Evolutionary conservation across 345 rosid species (phyloP).

Genomic region (Syzygium aromaticum): DNA sequence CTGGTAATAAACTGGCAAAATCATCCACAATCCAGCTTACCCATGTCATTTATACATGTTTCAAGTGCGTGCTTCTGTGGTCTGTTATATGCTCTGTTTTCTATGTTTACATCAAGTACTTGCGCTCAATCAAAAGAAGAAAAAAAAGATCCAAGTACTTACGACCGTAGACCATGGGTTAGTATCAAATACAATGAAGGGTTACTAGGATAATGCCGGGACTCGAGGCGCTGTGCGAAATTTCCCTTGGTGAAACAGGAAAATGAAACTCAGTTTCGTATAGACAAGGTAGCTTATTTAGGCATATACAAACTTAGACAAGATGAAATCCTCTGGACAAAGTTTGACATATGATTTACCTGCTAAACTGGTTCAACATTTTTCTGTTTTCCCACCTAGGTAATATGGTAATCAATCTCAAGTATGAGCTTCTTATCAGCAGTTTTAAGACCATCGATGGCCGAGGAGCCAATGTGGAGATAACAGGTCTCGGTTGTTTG

Average conservation of each 20-base stretch:
- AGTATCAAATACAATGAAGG: neutral
- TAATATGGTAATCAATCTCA: conserved; percentile 12
- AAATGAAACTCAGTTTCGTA: neutral
- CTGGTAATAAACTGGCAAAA: neutral
- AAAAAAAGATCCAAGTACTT: neutral
- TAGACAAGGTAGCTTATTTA: neutral
- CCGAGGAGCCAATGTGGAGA: conserved; percentile 9
- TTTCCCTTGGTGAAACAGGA: neutral
- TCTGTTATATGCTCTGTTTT: neutral
- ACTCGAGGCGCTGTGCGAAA: neutral
- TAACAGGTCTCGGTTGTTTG: conserved; percentile 7
- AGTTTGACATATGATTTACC: neutral
- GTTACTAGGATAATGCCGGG: neutral
- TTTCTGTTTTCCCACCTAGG: neutral
- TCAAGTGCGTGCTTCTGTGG: neutral
- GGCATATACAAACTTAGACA: neutral
- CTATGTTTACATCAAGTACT: neutral
- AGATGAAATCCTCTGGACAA: neutral
- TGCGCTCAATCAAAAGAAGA: neutral
- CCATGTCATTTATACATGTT: neutral
- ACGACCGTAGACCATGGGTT: neutral
- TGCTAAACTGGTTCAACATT: neutral
- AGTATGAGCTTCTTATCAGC: conserved; percentile 6
- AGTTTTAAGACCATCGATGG: conserved; percentile 19
- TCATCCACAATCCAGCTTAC: neutral